Percentiles rank a stretch among this genome's conserved stretches.
Conservation (phyloP, 2,329 filamentous ascomycete species). For the Fusarium subtropicale region DNA sequence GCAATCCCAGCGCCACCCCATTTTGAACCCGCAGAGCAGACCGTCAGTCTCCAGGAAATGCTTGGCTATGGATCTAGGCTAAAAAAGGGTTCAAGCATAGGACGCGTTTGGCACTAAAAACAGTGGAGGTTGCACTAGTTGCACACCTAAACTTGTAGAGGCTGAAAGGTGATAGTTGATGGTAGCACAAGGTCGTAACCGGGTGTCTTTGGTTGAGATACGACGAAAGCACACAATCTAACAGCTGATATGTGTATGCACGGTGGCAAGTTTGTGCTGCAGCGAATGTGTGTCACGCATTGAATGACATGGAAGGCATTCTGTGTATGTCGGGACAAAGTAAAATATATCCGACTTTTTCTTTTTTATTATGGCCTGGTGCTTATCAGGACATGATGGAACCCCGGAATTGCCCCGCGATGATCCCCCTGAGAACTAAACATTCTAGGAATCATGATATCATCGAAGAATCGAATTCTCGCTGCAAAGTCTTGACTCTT, state of each 20-base stretch:
- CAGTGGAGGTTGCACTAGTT: background rate
- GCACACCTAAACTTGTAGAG: background rate
- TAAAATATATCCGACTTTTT: background rate
- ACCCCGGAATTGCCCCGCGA: slow-evolving; percentile 10
- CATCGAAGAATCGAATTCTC: slow-evolving; percentile 12
- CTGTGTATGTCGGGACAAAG: background rate
- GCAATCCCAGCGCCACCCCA: slow-evolving; percentile 5
- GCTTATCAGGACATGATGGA: background rate
- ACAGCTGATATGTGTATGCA: background rate
- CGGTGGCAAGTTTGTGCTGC: background rate
- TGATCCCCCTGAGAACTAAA: slow-evolving; percentile 34
- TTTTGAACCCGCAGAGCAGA: slow-evolving; percentile 8
- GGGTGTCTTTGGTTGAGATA: background rate
- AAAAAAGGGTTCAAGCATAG: slow-evolving; percentile 7
- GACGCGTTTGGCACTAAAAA: background rate
- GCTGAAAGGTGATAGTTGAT: background rate
- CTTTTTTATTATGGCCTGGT: slow-evolving; percentile 1
- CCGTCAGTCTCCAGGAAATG: slow-evolving; percentile 7
- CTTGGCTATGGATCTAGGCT: slow-evolving; percentile 6
- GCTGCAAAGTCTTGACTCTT: background rate
- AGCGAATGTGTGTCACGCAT: background rate
- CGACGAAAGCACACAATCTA: background rate
- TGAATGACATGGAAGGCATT: background rate
- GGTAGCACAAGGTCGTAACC: background rate
- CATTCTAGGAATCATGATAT: slow-evolving; percentile 19